phyloP scores from a whole-genome alignment of 805 yeast genomes.

The Lachancea sp. region DNA sequence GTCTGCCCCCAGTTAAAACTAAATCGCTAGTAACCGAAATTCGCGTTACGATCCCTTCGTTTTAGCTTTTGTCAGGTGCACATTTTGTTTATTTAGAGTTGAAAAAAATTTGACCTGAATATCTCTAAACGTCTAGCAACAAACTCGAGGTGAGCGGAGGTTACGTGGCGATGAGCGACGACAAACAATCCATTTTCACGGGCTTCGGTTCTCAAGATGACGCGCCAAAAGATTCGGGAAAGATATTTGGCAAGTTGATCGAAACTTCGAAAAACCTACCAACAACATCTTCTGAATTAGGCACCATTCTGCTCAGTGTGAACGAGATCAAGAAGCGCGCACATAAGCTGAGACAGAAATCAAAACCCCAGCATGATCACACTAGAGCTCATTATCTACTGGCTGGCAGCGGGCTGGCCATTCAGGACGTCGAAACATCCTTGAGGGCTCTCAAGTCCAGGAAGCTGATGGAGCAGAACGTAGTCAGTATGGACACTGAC shows the following conservation, averaged over 20 bases:
- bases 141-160: not conserved
- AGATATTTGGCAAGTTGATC: conserved; percentile 56
- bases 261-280: conserved; percentile 78
- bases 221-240: conserved; percentile 9
- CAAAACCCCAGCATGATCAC: conserved; percentile 34
- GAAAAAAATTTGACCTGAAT: not conserved
- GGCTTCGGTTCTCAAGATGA: not conserved
- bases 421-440: conserved; percentile 71
- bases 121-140: not conserved
- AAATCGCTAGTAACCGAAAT: too few relatives aligned
- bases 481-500: conserved; percentile 15
- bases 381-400: conserved; percentile 82
- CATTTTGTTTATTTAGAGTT: not conserved
- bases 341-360: conserved; percentile 45
- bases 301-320: conserved; percentile 73
- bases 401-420: conserved; percentile 82
- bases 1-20: not conserved
- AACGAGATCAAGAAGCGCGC: conserved; percentile 71
- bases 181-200: not conserved
- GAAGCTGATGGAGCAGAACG: conserved; percentile 30
- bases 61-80: not conserved
- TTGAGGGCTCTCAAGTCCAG: conserved; percentile 39
- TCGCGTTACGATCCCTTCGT: not conserved
- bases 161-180: not conserved
- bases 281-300: conserved; percentile 54